A percentile compares a stretch with the other conserved stretches of the same genome.
phyloP scores from a whole-genome alignment of 2,329 filamentous ascomycete species.

The Diaporthe sp. region DNA sequence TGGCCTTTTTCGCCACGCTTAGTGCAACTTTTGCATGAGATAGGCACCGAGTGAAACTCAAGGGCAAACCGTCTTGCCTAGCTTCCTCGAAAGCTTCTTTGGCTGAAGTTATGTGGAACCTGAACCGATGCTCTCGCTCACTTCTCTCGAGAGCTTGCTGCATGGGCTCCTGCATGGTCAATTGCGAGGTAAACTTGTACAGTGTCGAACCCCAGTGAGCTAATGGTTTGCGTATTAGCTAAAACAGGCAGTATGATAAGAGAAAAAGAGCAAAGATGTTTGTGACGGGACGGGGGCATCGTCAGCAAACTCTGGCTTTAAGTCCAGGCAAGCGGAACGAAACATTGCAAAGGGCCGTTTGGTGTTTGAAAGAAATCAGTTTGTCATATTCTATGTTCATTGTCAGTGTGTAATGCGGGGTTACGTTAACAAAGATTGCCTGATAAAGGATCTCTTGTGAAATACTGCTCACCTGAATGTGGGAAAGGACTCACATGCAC shows the following conservation, averaged over 20 bases:
- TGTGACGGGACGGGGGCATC: background rate
- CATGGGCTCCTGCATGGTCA: background rate
- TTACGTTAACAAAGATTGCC: background rate
- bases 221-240: too few species aligned
- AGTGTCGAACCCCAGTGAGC: too few species aligned
- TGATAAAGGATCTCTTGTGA: background rate
- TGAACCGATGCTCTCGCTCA: background rate
- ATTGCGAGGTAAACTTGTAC: constrained; percentile 38
- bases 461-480: background rate
- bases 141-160: background rate
- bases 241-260: background rate
- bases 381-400: background rate
- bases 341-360: background rate
- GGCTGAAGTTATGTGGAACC: background rate
- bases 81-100: background rate
- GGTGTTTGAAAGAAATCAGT: background rate
- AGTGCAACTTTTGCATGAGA: background rate
- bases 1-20: background rate
- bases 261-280: background rate
- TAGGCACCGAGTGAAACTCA: background rate
- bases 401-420: background rate
- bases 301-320: background rate
- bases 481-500: background rate
- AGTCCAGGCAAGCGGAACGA: background rate
- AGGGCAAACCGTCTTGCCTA: background rate